Base-by-base conservation (phyloP, 2,329 filamentous ascomycete species). In the Colletotrichum orbiculare region DNA sequence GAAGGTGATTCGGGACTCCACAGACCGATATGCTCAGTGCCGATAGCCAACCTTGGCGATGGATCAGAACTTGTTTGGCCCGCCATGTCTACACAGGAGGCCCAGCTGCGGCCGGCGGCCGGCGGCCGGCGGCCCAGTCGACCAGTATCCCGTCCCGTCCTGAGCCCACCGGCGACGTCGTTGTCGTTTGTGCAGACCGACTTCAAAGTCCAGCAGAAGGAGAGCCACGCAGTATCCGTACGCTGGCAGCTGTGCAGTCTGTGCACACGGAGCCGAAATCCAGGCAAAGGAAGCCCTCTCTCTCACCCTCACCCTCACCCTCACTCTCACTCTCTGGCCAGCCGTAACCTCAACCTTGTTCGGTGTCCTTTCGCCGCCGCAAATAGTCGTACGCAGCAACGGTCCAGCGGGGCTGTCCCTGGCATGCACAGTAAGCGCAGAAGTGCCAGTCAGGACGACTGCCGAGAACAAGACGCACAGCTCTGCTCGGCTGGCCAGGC, bases 11-110 rank as follows among this genome's bases (percentile, higher is more conserved):
- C 60, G 60, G 60, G 60, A 64, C 60, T 64, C 55, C 60, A 55
- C 60, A 65, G 53, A 53, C 42, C 58, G 56, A 57, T 65, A 62
- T 65, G 58, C 43, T 41, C 58, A 65, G 62, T 65, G 58, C 62
- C 62, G 58, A 65, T 52, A 46, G 46, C 58, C 47, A 65, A 62
- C 60, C 58, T 62, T 65, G 62, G 58, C 58, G 42, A 56, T 47
- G 52, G 53, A 55, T 48, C 62, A 56, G 38, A 62, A 53, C 58
- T 62, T 34, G 42, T 65, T 52, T 56, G 52, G 58, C 52, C 41
- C 52, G 56, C 48, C 58, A 53, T 57, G 52, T 52, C 58, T 46
- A 25, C 25, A 25, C 25, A 25, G 25, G 25, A 41, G 47, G 52
- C 17, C 41, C 52, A 53, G 53, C 46, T 37, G 47, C 41, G 50